Conservation (phyloP, 2,329 filamentous ascomycete genomes). For the Bipolaris gigantea region DNA sequence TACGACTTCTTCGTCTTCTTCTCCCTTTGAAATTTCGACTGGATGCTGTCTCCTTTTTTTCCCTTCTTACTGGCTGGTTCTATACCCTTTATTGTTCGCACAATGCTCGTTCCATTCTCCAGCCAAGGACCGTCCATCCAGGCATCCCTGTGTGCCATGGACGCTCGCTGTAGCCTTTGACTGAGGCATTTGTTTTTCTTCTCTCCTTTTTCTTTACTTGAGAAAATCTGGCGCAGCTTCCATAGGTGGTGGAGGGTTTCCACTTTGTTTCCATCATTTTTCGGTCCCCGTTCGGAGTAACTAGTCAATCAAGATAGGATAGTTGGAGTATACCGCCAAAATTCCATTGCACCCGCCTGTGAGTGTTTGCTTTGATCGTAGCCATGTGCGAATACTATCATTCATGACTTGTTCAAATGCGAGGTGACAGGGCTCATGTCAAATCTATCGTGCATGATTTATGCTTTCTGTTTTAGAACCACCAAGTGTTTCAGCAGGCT, state of each 20-base stretch:
- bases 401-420: not conserved
- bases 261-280: not conserved
- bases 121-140: not conserved
- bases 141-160: not conserved
- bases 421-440: no score
- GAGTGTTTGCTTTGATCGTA: not conserved
- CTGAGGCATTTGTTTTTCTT: not conserved
- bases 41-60: slow-evolving; percentile 10
- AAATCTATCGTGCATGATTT: no score
- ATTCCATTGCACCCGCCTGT: not conserved
- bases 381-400: slow-evolving; percentile 1
- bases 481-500: no score
- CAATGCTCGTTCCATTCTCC: not conserved
- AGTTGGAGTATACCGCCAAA: no score
- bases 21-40: slow-evolving; percentile 2
- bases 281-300: not conserved
- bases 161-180: not conserved
- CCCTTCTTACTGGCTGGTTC: slow-evolving; percentile 5
- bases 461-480: no score
- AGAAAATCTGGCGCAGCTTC: not conserved
- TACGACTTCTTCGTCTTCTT: not conserved
- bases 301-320: not conserved
- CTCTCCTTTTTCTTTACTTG: not conserved
- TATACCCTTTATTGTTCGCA: slow-evolving; percentile 11
- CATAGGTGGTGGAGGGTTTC: not conserved